Base-by-base conservation (phyloP, 257 asterid genomes). In the Paraleonurus japonicus region DNA sequence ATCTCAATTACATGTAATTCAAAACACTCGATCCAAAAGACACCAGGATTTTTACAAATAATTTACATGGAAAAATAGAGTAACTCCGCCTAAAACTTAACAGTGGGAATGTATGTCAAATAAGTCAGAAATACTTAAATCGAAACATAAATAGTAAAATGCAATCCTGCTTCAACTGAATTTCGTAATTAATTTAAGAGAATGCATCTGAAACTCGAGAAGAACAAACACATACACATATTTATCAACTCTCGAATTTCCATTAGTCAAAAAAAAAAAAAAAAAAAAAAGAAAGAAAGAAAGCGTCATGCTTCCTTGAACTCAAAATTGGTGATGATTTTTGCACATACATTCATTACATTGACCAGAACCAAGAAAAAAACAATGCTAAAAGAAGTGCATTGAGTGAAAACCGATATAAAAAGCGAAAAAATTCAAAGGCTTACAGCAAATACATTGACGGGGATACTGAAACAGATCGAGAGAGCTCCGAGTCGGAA, bases 361-460 rank as follows among this genome's bases (percentile, higher is more conserved):
- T 59, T 69, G 61, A 78, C 66, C 66, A 75, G 61, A 68, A 78
- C 53, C 47, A 12, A 58, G 20, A 12, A 37, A 53, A n/a, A 51
- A 19, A 69, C 37, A 53, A 65, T 2, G 19, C 15, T 11, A 39
- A 53, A 55, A 64, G 66, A 20, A 43, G 68, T 60, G 61, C 75
- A 69, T 57, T 74, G 11, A 39, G 30, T 45, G 58, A n/a, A 23
- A 23, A 57, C 39, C 3, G 11, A 8, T 3, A 13, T 8, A 43
- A 45, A 20, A 27, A 20, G 61, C 15, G 17, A 33, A 39, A 51
- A 30, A 45, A 62, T 28, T 66, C 62, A 48, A 45, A 17, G 22
- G 50, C 88, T 83, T 75, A 86, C 88, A 67, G 53, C 66, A 60
- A 47, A 79, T 33, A 62, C 78, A 78, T 67, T 61, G 78, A 68